Percentiles rank a stretch among this genome's conserved stretches.
Conservation (phyloP, 768 basidiomycete genomes). For the Boletus eberwhitei region DNA sequence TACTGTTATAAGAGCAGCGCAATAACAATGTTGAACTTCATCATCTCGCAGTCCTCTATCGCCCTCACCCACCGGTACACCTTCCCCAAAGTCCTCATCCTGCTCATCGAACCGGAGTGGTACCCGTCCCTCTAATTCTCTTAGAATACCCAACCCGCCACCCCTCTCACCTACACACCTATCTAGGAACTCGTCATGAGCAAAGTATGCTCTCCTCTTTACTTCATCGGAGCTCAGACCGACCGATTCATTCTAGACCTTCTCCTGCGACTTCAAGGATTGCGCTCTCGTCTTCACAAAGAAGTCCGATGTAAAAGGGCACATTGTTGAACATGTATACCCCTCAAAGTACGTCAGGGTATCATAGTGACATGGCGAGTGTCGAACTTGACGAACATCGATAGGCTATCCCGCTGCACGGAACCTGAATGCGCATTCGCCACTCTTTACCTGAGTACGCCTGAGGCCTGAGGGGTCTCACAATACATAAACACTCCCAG, state of each 20-base stretch:
- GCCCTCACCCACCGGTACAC: not conserved
- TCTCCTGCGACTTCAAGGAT: not conserved
- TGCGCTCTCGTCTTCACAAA: not conserved
- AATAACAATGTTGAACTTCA: not conserved
- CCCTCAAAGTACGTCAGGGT: not conserved
- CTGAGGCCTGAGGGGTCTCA: too few relatives aligned
- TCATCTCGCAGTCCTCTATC: not conserved
- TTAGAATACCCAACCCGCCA: too few relatives aligned
- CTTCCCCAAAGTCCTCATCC: conserved; percentile 55
- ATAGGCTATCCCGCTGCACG: not conserved
- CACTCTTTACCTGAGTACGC: not conserved
- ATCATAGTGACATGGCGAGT: not conserved
- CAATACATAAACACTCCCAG: not conserved
- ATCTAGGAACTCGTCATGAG: not conserved
- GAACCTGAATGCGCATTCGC: not conserved
- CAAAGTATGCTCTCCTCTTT: not conserved
- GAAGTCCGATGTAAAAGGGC: not conserved
- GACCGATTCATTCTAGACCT: not conserved
- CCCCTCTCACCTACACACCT: not conserved
- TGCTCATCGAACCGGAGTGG: conserved; percentile 63
- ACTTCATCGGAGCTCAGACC: not conserved
- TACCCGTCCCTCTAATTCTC: conserved; percentile 20
- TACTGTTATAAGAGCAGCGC: too few relatives aligned
- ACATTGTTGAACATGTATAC: not conserved
- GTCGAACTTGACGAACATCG: not conserved